phyloP scores from a whole-genome alignment of 495 filamentous ascomycete species.

The Lophium mytilinum region DNA sequence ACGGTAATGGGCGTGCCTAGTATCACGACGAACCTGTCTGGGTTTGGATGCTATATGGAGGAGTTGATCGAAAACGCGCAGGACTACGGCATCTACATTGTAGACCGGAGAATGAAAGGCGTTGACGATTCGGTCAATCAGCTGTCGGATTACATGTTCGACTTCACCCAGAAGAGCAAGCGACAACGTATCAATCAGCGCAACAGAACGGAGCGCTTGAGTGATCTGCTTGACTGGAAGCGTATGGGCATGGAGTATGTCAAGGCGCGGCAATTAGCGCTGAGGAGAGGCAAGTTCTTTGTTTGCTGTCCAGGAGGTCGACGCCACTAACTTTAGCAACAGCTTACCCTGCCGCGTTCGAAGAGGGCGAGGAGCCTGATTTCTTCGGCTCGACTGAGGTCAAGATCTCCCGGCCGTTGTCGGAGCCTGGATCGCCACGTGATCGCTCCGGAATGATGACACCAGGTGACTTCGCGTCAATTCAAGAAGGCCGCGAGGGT shows the following conservation, averaged over 20 bases:
- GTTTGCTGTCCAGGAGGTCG: not conserved
- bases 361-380: constrained; percentile 62
- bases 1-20: constrained; percentile 98
- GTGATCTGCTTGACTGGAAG: constrained; percentile 97
- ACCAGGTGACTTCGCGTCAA: constrained; percentile 89
- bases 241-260: constrained; percentile 98
- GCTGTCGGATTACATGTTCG: constrained; percentile 84
- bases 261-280: constrained; percentile 87
- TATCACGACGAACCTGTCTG: constrained; percentile 96
- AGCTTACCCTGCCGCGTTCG: constrained; percentile 85
- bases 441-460: constrained; percentile 98
- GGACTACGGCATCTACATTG: constrained; percentile 98
- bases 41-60: constrained; percentile 99
- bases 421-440: constrained; percentile 83
- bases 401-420: constrained; percentile 90
- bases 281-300: constrained; percentile 57
- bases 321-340: constrained; percentile 3
- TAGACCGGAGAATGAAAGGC: constrained; percentile 90
- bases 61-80: constrained; percentile 95
- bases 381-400: constrained; percentile 84
- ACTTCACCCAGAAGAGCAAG: constrained; percentile 88
- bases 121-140: constrained; percentile 97
- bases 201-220: constrained; percentile 92
- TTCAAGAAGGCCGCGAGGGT: constrained; percentile 91
- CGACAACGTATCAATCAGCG: constrained; percentile 97